Evolutionary conservation across 2,329 filamentous ascomycete species (phyloP).

Genomic region (Dryadomyces quercivorus): DNA sequence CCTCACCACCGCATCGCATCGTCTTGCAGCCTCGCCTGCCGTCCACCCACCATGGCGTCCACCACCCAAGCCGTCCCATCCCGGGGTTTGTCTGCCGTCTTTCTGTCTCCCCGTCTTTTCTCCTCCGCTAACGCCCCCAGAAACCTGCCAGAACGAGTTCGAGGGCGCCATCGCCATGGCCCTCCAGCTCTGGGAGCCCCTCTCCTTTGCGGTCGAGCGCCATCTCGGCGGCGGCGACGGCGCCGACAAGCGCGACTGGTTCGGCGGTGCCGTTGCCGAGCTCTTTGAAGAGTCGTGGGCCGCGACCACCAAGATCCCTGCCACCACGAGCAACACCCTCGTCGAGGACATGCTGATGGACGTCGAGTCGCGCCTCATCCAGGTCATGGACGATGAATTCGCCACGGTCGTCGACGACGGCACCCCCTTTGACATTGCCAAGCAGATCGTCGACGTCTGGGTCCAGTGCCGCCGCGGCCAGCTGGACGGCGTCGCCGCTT

Average conservation of each 20-base stretch:
- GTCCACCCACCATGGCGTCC: not conserved
- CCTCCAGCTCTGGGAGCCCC: slow-evolving; percentile 77
- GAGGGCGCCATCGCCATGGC: slow-evolving; percentile 79
- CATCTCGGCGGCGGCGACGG: slow-evolving; percentile 79
- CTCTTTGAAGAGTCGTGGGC: slow-evolving; percentile 41
- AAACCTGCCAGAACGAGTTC: slow-evolving; percentile 52
- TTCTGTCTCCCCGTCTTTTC: not conserved
- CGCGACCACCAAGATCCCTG: slow-evolving; percentile 10
- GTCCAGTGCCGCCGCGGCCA: slow-evolving; percentile 52
- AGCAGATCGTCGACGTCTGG: slow-evolving; percentile 56
- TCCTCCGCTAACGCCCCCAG: slow-evolving; percentile 18
- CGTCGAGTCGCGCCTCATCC: slow-evolving; percentile 71
- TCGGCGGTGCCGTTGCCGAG: slow-evolving; percentile 76
- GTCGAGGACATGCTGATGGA: slow-evolving; percentile 55
- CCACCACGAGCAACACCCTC: slow-evolving; percentile 12
- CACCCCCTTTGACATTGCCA: slow-evolving; percentile 62
- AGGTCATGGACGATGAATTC: slow-evolving; percentile 94
- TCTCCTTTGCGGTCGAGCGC: slow-evolving; percentile 77
- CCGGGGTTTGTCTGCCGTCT: not conserved
- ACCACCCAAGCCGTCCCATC: not conserved
- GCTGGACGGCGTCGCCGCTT: slow-evolving; percentile 49
- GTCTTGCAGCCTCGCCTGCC: not conserved
- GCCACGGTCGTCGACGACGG: slow-evolving; percentile 88
- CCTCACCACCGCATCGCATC: not conserved
- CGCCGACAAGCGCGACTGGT: slow-evolving; percentile 88